A percentile compares a stretch with the other conserved stretches of the same genome.
phyloP scores from a whole-genome alignment of 83 land plant species.

The Picea mariana region DNA sequence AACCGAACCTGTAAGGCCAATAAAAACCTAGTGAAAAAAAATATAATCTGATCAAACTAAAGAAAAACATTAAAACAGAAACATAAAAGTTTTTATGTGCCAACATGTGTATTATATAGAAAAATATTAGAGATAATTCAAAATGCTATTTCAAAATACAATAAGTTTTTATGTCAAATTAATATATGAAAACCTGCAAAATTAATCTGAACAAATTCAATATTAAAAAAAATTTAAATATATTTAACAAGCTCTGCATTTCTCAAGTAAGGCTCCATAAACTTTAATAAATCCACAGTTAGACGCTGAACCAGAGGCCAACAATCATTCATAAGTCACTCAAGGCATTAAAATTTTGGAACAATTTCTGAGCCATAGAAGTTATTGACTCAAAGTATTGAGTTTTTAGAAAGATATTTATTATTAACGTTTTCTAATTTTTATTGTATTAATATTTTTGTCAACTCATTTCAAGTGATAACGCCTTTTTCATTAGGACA shows the following conservation, averaged over 20 bases:
- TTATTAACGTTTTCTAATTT: no score
- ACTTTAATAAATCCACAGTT: conserved; percentile 86
- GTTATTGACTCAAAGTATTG: no score
- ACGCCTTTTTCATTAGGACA: no score
- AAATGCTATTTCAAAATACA: not conserved
- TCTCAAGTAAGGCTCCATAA: conserved; percentile 96
- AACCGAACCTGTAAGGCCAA: conserved; percentile 68
- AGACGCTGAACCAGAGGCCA: conserved; percentile 89
- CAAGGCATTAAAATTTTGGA: no score
- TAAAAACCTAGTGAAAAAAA: not conserved
- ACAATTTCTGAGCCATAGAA: no score
- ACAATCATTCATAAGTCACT: conserved; percentile 17
- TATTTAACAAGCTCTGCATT: conserved; percentile 62
- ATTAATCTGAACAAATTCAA: not conserved
- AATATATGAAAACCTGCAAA: not conserved
- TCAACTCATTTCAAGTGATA: no score
- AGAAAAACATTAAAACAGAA: no score
- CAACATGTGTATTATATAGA: not conserved
- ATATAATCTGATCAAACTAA: no score
- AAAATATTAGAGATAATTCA: not conserved
- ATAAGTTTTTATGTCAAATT: not conserved
- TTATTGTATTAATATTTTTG: no score
- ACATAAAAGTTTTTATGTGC: not conserved
- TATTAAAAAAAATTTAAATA: not conserved
- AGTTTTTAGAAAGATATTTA: no score